Percentiles rank a stretch among this genome's conserved stretches.
Conservation (phyloP, 225 moss, liverwort and hornwort species). For the Sphagnum tenellum region DNA sequence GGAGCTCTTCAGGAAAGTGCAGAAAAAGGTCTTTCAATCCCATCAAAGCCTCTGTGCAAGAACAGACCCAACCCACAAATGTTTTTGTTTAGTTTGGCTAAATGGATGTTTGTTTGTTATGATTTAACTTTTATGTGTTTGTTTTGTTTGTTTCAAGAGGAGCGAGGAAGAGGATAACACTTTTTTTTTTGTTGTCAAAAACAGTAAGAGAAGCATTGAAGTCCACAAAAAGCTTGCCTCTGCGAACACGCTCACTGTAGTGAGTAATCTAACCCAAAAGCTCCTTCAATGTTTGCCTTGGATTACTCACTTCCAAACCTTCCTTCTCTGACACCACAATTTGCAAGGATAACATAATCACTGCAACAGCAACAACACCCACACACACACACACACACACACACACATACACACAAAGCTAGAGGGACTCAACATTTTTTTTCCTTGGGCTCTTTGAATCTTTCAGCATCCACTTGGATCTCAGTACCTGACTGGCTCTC, state of each 20-base stretch:
- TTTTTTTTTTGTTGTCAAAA: no score
- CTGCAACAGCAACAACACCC: constrained; percentile 16
- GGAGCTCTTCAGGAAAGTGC: constrained; percentile 66
- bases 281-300: constrained; percentile 86
- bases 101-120: no score
- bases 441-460: no score
- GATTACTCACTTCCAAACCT: constrained; percentile 72
- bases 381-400: no score
- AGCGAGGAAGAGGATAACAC: no score
- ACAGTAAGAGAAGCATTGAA: no score
- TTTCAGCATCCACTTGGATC: neutral
- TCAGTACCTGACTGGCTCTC: neutral
- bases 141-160: neutral
- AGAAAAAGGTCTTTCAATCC: constrained; percentile 78
- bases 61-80: neutral
- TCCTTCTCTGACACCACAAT: constrained; percentile 79
- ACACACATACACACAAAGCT: no score
- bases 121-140: neutral
- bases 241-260: constrained; percentile 82
- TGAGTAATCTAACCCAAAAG: constrained; percentile 83
- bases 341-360: constrained; percentile 82
- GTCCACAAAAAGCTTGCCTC: constrained; percentile 35
- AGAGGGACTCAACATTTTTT: no score
- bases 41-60: constrained; percentile 61
- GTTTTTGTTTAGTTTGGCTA: neutral